Evolutionary conservation across 2,329 filamentous ascomycete species (phyloP), one percentile per base, ranked within the genome.

Genomic region (Trichophaea hybrida): DNA sequence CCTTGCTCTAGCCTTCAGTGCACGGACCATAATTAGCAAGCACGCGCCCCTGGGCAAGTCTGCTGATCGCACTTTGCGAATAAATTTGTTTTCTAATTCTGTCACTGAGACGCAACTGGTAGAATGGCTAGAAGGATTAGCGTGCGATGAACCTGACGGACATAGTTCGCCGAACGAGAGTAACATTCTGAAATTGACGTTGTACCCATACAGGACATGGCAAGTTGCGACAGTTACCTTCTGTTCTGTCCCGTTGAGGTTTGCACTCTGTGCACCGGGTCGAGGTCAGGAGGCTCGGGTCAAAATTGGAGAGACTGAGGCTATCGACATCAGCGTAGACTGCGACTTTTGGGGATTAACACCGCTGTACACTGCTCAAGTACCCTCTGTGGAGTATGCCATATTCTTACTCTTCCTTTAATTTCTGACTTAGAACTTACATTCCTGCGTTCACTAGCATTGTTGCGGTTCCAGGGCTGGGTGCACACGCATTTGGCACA

Each of bases 401-500:
- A 12, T 13, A 13, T 24, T 10, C 12, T 2, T 15, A 15, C 10
- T 43, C 15, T 43, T 43, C 38, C 10, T 12, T 50, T 24, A 12
- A 50, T 24, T 17, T 10, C 46, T 10, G 15, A 15, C 38, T 43
- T 2, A 12, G 38, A 12, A 12, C 15, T 43, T 15, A 12, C 10
- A 43, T 15, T 43, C 2, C 38, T 50, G 12, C 24, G 10, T n/a
- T 10, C 37, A 53, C 15, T 43, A 69, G 69, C 48, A 65, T 70
- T 33, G 65, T 70, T 13, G 69, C 67, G 4, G 68, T 69, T n/a
- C 63, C 66, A 1, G 68, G 68, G 4, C 69, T 70, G 24, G 65
- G 69, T 24, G 66, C 68, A 37, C 68, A 71, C 61, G 65, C 70
- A 5, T 72, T 70, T 54, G 69, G 69, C 15, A 70, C 69, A 6